Evolutionary conservation across 1,139 yeast species (phyloP).

Genomic region (Magnusiomyces suaveolens): DNA sequence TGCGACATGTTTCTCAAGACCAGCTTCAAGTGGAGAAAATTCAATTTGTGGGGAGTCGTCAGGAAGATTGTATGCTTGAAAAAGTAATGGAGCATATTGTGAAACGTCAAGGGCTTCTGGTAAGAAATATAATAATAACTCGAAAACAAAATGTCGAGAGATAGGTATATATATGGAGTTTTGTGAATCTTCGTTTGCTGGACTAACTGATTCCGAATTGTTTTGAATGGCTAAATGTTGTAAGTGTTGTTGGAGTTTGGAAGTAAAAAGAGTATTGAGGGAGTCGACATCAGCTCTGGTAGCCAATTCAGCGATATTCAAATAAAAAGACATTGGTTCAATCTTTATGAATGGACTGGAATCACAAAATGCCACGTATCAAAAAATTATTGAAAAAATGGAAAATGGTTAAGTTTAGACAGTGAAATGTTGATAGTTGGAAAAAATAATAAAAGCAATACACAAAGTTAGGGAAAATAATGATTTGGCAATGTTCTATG

Average conservation of each 20-base stretch:
- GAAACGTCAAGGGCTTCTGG: slow-evolving; percentile 1
- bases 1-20: not conserved
- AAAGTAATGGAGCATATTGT: not conserved
- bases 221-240: not conserved
- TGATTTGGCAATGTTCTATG: not conserved
- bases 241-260: not conserved
- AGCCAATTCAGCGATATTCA: slow-evolving; percentile 3
- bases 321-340: not conserved
- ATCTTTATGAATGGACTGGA: no score
- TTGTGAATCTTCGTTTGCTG: not conserved
- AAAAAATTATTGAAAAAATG: no score
- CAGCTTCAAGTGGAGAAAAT: not conserved
- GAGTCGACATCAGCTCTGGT: slow-evolving; percentile 2
- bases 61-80: not conserved
- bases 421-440: not conserved
- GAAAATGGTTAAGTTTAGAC: no score
- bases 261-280: not conserved
- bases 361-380: no score
- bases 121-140: slow-evolving; percentile 3
- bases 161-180: not conserved
- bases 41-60: not conserved
- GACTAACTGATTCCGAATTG: not conserved
- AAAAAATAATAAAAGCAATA: not conserved
- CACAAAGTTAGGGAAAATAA: not conserved
- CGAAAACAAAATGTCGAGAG: not conserved